Percentiles rank a stretch among this genome's conserved stretches.
Evolutionary conservation across 306 rosid species (phyloP).

Genomic region (Sechiopsis laciniata): DNA sequence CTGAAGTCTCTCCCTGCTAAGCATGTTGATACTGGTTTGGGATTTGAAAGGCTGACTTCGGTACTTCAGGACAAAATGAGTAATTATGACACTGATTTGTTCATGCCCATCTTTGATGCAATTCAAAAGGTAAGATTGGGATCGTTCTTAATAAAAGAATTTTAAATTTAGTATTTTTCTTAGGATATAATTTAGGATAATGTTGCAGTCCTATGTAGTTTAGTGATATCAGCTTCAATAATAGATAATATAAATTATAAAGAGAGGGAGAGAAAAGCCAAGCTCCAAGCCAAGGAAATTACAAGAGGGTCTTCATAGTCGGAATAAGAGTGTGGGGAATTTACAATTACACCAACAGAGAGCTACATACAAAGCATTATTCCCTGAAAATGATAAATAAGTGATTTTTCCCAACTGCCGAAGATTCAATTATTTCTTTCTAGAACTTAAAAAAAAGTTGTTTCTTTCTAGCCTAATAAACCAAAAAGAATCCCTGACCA

Average conservation of each 20-base stretch:
- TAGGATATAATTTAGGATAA: too few species aligned
- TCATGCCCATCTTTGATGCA: slow-evolving; percentile 83
- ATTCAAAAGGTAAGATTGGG: slow-evolving; percentile 57
- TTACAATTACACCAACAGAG: not conserved
- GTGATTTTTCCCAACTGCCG: not conserved
- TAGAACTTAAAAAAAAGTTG: not conserved
- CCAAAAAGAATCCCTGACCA: not conserved
- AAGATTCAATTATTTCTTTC: not conserved
- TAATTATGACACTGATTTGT: slow-evolving; percentile 92
- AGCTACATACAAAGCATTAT: not conserved
- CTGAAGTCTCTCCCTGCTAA: slow-evolving; percentile 82
- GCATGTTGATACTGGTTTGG: slow-evolving; percentile 98
- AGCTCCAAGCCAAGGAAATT: not conserved
- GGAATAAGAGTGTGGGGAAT: not conserved
- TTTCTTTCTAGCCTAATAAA: not conserved
- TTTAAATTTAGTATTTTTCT: too few species aligned
- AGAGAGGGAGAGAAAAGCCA: not conserved
- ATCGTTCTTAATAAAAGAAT: not conserved
- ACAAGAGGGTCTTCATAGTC: not conserved
- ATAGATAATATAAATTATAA: not conserved
- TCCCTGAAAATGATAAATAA: not conserved
- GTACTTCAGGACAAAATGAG: slow-evolving; percentile 83
- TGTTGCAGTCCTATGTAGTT: slow-evolving; percentile 1
- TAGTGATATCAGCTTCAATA: not conserved
- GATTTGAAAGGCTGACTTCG: slow-evolving; percentile 89